Evolutionary conservation across 306 rosid species (phyloP).

Genomic region (Carpinus fangiana): DNA sequence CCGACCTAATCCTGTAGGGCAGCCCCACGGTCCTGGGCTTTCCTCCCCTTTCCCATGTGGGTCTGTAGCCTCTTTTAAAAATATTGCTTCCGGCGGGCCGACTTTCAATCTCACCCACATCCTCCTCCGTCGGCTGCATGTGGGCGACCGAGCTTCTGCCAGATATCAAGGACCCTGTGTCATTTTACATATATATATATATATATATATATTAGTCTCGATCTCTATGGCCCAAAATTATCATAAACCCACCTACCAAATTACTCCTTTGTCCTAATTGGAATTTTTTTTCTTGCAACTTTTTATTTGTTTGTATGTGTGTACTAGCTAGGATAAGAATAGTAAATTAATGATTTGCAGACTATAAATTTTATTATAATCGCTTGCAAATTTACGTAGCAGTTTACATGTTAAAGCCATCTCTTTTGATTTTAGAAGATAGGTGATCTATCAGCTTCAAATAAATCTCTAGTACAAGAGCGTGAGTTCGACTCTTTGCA

Average conservation of each 20-base stretch:
- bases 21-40: slow-evolving; percentile 14
- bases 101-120: slow-evolving; percentile 26
- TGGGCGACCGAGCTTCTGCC: slow-evolving; percentile 29
- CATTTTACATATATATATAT: neutral
- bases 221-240: slow-evolving; percentile 12
- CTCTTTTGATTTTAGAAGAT: too few species aligned
- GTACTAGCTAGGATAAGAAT: neutral
- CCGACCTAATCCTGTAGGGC: neutral
- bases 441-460: too few species aligned
- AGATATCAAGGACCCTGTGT: slow-evolving; percentile 5
- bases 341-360: too few species aligned
- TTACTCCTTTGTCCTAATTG: neutral
- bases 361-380: too few species aligned
- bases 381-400: too few species aligned
- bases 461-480: too few species aligned
- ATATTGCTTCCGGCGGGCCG: slow-evolving; percentile 21
- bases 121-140: slow-evolving; percentile 16
- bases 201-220: neutral
- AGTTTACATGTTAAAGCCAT: too few species aligned
- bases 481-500: too few species aligned
- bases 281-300: neutral
- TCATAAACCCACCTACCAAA: slow-evolving; percentile 1
- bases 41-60: slow-evolving; percentile 32
- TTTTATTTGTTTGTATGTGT: neutral
- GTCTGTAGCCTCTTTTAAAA: neutral